Evolutionary conservation across 208 protist species (phyloP).

Genomic region (Angomonas desouzai): DNA sequence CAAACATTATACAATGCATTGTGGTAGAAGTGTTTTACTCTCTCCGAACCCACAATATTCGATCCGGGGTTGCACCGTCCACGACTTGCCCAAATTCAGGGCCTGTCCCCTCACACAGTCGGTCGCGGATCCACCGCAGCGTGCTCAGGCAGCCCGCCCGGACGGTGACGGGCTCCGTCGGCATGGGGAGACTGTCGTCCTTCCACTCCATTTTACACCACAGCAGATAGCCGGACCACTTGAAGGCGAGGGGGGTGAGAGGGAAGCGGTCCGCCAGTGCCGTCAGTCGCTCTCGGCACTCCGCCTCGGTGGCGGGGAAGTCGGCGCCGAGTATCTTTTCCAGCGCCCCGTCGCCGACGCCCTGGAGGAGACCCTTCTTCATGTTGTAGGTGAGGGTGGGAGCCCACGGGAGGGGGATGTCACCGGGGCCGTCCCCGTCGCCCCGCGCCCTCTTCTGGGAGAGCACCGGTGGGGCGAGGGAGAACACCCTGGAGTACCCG

Average conservation of each 20-base stretch:
- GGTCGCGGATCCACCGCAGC: background rate
- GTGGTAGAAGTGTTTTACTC: background rate
- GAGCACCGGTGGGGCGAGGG: background rate
- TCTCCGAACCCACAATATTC: no score
- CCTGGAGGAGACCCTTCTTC: constrained; percentile 65
- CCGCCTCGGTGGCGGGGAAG: background rate
- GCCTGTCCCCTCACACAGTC: background rate
- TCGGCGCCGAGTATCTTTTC: background rate
- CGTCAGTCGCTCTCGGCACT: background rate
- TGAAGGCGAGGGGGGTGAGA: background rate
- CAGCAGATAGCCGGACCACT: background rate
- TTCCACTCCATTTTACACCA: background rate
- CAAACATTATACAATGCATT: no score
- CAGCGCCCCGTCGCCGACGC: constrained; percentile 25
- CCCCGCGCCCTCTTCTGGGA: background rate
- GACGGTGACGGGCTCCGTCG: background rate
- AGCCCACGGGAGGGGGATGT: background rate
- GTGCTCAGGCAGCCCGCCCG: background rate
- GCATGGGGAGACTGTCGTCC: background rate
- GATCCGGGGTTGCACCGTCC: no score
- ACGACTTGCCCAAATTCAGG: background rate
- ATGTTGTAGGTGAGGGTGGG: constrained; percentile 50
- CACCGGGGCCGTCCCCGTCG: background rate
- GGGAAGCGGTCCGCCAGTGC: background rate
- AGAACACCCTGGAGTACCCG: background rate